Evolutionary conservation across 768 basidiomycete genomes (phyloP).

Genomic region (Holtermannia corniformis): DNA sequence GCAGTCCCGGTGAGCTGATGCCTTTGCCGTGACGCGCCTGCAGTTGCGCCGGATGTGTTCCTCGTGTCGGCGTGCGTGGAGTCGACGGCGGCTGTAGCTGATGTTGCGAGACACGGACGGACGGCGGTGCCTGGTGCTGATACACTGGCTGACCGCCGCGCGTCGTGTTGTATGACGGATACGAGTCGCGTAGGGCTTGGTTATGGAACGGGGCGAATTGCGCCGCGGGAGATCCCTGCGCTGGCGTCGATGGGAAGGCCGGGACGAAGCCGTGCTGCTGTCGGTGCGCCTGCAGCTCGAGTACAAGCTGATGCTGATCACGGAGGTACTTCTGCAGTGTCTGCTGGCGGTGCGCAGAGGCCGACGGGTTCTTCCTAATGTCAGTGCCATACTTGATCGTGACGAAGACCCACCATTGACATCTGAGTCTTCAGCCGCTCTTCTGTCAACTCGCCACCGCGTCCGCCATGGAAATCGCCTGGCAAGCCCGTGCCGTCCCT

Average conservation of each 20-base stretch:
- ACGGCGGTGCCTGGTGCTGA: background rate
- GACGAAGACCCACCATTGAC: slow-evolving; percentile 52
- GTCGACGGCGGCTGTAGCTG: background rate
- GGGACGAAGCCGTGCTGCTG: background rate
- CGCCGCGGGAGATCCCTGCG: background rate
- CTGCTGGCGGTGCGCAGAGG: slow-evolving; percentile 73
- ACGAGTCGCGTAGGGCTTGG: background rate
- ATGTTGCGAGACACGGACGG: too few species aligned
- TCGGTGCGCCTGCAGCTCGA: slow-evolving; percentile 10
- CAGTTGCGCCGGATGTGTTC: background rate
- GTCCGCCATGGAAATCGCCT: slow-evolving; percentile 22
- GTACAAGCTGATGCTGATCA: slow-evolving; percentile 63
- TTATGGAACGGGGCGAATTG: background rate
- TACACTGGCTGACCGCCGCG: background rate
- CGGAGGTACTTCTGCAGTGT: slow-evolving; percentile 74
- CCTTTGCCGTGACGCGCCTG: slow-evolving; percentile 16
- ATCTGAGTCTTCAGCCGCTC: slow-evolving; percentile 42
- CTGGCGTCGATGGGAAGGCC: background rate
- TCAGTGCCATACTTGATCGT: slow-evolving; percentile 45
- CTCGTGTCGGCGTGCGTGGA: too few species aligned
- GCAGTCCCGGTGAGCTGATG: slow-evolving; percentile 20
- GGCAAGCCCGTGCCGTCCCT: slow-evolving; percentile 29
- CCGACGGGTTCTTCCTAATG: slow-evolving; percentile 69
- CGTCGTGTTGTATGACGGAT: slow-evolving; percentile 1
- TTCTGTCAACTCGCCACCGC: slow-evolving; percentile 36